Evolutionary conservation across 75 land plant species (phyloP).

Genomic region (Ceratopteris richardii): DNA sequence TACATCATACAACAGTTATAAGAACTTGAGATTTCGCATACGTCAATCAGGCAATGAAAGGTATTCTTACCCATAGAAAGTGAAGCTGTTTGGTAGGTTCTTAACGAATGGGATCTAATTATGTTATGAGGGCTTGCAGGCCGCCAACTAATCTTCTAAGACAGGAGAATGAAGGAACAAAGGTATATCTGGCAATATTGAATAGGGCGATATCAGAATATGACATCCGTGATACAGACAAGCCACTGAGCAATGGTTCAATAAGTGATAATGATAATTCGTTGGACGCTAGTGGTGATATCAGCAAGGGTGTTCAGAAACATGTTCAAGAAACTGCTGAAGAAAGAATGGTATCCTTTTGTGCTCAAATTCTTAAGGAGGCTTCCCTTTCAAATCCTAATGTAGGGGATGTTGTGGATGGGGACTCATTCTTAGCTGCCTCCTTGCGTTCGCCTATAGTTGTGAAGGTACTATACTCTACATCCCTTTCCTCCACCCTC

Average conservation of each 20-base stretch:
- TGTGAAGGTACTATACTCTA: conserved; percentile 56
- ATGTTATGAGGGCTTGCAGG: too few relatives aligned
- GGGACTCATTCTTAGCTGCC: conserved; percentile 61
- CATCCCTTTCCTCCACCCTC: too few relatives aligned
- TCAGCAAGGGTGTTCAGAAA: conserved; percentile 13
- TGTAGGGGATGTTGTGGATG: conserved; percentile 52
- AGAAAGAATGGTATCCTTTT: conserved; percentile 76
- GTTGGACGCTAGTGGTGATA: too few relatives aligned
- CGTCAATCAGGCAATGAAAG: conserved; percentile 62
- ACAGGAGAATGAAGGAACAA: conserved; percentile 79
- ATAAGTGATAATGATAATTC: too few relatives aligned
- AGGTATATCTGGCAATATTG: conserved; percentile 72
- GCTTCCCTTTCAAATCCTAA: conserved; percentile 63
- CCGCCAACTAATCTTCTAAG: conserved; percentile 87
- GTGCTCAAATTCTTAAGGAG: conserved; percentile 68
- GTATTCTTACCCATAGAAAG: too few relatives aligned
- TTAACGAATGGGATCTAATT: too few relatives aligned
- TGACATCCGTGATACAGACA: background rate
- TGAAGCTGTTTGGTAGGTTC: too few relatives aligned
- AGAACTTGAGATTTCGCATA: conserved; percentile 68
- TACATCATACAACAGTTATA: conserved; percentile 75
- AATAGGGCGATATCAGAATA: conserved; percentile 43
- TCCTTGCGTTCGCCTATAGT: conserved; percentile 74
- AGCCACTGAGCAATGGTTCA: too few relatives aligned
- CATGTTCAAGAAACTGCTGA: conserved; percentile 66